Conservation (phyloP, 371 early-diverging fungal species). For the Mortierella sp. region DNA sequence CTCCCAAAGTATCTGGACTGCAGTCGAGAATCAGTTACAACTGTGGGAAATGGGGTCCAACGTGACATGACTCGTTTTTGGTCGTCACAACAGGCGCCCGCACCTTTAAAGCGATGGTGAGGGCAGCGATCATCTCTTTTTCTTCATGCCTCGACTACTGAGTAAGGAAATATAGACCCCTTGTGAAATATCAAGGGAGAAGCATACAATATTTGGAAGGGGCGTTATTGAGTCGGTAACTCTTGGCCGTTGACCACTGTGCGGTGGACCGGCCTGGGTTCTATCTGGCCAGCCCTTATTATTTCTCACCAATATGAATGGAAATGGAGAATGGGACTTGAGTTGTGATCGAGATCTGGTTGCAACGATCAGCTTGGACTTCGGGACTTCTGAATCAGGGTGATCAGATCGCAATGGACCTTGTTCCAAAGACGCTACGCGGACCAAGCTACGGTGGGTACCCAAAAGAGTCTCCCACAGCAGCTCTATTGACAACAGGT, state of each 20-base stretch:
- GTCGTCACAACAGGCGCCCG: background rate
- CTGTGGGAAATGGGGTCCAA: conserved; percentile 17
- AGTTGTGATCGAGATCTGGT: no score
- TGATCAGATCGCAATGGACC: background rate
- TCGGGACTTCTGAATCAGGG: background rate
- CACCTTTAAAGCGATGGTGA: background rate
- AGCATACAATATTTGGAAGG: conserved; percentile 39
- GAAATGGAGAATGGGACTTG: background rate
- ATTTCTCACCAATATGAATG: background rate
- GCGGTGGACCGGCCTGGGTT: conserved; percentile 17
- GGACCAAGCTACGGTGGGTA: no score
- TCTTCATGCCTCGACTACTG: conserved; percentile 50
- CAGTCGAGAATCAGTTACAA: conserved; percentile 21
- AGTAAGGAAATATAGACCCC: conserved; percentile 52
- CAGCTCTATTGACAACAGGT: no score
- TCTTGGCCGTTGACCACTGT: conserved; percentile 24
- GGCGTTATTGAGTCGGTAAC: conserved; percentile 36
- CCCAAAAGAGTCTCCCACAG: no score
- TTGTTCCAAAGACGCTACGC: background rate
- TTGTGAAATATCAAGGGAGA: conserved; percentile 41
- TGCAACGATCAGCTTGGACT: no score
- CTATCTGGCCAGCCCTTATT: conserved; percentile 32
- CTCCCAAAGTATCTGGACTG: conserved; percentile 32
- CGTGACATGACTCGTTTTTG: background rate
- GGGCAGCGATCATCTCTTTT: conserved; percentile 3